Percentiles rank a stretch among this genome's conserved stretches.
Evolutionary conservation across 257 asterid species (phyloP).

Genomic region (Solanum medicagineum): DNA sequence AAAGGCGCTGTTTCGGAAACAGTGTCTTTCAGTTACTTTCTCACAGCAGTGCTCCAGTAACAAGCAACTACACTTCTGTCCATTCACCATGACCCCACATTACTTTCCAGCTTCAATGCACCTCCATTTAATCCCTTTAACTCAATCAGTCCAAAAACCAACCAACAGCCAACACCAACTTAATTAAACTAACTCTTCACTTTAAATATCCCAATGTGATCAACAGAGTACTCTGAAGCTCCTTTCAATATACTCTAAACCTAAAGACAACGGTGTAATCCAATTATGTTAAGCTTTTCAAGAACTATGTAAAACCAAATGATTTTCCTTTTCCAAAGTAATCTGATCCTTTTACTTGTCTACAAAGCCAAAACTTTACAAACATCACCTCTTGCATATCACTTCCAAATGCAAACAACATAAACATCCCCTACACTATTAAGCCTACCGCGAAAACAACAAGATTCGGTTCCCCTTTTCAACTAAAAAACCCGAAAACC

Average conservation of each 20-base stretch:
- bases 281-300: neutral
- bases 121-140: slow-evolving; percentile 18
- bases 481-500: neutral
- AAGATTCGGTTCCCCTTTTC: neutral
- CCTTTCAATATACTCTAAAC: neutral
- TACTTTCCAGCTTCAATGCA: slow-evolving; percentile 33
- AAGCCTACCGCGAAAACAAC: neutral
- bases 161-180: neutral
- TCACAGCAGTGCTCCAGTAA: slow-evolving; percentile 29
- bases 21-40: slow-evolving; percentile 27
- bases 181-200: neutral
- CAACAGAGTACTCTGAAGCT: neutral
- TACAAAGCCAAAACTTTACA: neutral
- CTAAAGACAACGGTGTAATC: neutral
- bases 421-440: slow-evolving; percentile 1
- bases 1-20: slow-evolving; percentile 14
- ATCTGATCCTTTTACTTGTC: slow-evolving; percentile 8
- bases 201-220: neutral
- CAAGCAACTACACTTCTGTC: slow-evolving; percentile 34
- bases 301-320: slow-evolving; percentile 1
- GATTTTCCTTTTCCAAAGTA: neutral
- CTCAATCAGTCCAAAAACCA: neutral
- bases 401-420: neutral
- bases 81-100: slow-evolving; percentile 73
- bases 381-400: neutral